Conservation (phyloP, 345 rosid genomes). For the Cardamine resedifolia region DNA sequence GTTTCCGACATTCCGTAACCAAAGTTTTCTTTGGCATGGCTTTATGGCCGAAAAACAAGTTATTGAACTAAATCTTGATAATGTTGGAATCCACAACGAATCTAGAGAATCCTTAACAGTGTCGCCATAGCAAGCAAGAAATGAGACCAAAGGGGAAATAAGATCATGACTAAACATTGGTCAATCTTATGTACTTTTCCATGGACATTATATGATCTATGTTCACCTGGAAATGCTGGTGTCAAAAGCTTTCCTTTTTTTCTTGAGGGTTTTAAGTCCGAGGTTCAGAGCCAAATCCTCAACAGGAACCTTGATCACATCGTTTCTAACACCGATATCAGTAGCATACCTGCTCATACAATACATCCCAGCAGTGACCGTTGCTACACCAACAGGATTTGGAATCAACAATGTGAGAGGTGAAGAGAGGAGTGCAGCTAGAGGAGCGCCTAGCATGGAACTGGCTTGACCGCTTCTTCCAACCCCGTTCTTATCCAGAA, state of each 20-base stretch:
- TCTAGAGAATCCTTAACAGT: slow-evolving; percentile 16
- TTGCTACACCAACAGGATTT: slow-evolving; percentile 88
- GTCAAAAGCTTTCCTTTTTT: slow-evolving; percentile 2
- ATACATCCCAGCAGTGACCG: slow-evolving; percentile 94
- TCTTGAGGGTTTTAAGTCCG: slow-evolving; percentile 11
- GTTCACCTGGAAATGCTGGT: slow-evolving; percentile 9
- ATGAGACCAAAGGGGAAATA: background rate
- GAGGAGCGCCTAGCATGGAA: slow-evolving; percentile 73
- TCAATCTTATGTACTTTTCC: slow-evolving; percentile 24
- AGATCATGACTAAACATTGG: slow-evolving; percentile 20
- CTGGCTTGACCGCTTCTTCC: slow-evolving; percentile 93
- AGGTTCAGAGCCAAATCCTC: slow-evolving; percentile 48
- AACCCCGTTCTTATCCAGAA: slow-evolving; percentile 67
- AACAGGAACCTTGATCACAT: slow-evolving; percentile 86
- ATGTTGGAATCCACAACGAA: background rate
- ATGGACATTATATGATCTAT: slow-evolving; percentile 1
- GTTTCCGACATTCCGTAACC: background rate
- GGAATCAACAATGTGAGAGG: slow-evolving; percentile 85
- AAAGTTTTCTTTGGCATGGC: slow-evolving; percentile 22
- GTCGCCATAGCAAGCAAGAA: slow-evolving; percentile 21
- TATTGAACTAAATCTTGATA: slow-evolving; percentile 19
- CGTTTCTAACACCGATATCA: slow-evolving; percentile 81
- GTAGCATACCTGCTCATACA: slow-evolving; percentile 96
- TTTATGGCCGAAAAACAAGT: slow-evolving; percentile 19
- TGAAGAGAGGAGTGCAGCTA: slow-evolving; percentile 89